Evolutionary conservation across 768 basidiomycete species (phyloP).

Genomic region (Russula olivacea): DNA sequence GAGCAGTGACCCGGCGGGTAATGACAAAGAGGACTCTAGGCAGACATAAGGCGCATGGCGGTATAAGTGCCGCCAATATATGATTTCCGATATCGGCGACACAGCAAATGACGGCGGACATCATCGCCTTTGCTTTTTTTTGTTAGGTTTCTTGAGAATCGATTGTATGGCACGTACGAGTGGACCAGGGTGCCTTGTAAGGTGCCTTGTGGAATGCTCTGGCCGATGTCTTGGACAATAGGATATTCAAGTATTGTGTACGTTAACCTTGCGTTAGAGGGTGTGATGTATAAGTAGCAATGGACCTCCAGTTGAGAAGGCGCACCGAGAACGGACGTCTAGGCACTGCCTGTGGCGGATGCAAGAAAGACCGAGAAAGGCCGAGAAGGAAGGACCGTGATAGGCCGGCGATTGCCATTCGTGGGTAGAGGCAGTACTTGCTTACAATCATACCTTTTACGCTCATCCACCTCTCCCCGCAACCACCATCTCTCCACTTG

Average conservation of each 20-base stretch:
- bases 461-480: not conserved
- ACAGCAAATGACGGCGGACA: not conserved
- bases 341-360: not conserved
- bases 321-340: no score
- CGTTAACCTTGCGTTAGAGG: not conserved
- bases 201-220: not conserved
- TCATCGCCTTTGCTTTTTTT: not conserved
- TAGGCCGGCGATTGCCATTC: no score
- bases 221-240: not conserved
- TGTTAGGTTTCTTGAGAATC: not conserved
- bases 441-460: not conserved
- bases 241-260: not conserved
- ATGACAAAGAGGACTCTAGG: conserved; percentile 20
- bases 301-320: no score
- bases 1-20: conserved; percentile 3
- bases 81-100: not conserved
- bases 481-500: not conserved
- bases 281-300: not conserved
- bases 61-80: not conserved
- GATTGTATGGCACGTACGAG: not conserved
- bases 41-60: not conserved
- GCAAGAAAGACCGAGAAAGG: not conserved
- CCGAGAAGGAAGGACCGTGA: not conserved
- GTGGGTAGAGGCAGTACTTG: not conserved
- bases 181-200: not conserved